phyloP scores from a whole-genome alignment of 2,329 filamentous ascomycete genomes.

The Colletotrichum sp. region DNA sequence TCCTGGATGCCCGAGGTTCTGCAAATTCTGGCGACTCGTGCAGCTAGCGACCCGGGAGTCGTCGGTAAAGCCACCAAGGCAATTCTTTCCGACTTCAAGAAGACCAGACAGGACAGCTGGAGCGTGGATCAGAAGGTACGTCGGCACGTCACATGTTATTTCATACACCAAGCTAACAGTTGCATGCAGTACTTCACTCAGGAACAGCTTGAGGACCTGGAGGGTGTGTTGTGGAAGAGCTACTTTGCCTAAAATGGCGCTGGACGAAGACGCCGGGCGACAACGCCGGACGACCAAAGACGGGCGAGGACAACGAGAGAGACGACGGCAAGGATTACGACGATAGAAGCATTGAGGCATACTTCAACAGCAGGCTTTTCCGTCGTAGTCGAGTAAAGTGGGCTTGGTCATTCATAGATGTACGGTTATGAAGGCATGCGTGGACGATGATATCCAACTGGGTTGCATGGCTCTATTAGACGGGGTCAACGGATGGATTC shows the following conservation, averaged over 20 bases:
- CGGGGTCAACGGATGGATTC: background rate
- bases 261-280: no score
- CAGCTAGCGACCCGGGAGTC: constrained; percentile 86
- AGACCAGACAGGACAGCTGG: constrained; percentile 99
- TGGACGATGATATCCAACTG: constrained; percentile 6
- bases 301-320: background rate
- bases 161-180: constrained; percentile 31
- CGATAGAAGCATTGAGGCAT: background rate
- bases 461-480: constrained; percentile 2
- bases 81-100: constrained; percentile 97
- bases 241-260: constrained; percentile 78
- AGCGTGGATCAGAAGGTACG: constrained; percentile 95
- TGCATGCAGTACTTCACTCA: constrained; percentile 74
- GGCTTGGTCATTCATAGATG: background rate
- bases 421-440: background rate
- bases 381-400: background rate
- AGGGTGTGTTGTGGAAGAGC: constrained; percentile 98
- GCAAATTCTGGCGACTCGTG: constrained; percentile 81
- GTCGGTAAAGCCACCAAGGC: constrained; percentile 96
- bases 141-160: constrained; percentile 15
- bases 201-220: constrained; percentile 92
- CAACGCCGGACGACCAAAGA: background rate
- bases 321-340: background rate
- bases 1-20: constrained; percentile 93
- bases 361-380: background rate